These are phyloP conservation scores for Chytriomyces confervae DNA, from an alignment of 192 early-diverging fungal species.

Conservation along the genomic window DNA sequence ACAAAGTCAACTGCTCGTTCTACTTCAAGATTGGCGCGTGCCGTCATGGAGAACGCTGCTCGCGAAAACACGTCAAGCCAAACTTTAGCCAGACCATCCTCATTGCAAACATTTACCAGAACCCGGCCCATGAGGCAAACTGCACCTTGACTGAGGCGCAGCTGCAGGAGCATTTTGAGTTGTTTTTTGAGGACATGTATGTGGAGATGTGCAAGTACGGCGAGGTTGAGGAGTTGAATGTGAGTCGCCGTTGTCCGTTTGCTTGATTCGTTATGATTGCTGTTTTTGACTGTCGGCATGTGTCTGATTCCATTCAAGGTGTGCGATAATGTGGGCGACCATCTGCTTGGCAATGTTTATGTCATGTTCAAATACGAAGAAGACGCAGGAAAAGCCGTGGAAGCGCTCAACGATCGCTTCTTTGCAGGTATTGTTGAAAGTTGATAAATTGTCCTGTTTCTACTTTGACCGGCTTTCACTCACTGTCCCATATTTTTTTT, in stretches of 20 bases:
- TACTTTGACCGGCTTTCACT: background rate
- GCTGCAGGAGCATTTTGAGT: constrained; percentile 90
- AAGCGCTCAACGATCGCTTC: constrained; percentile 91
- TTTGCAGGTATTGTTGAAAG: constrained; percentile 71
- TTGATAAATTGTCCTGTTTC: background rate
- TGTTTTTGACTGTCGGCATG: background rate
- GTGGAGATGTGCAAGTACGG: constrained; percentile 95
- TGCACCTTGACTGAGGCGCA: constrained; percentile 70
- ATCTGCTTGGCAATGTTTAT: constrained; percentile 96
- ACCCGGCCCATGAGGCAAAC: constrained; percentile 72
- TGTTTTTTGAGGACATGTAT: constrained; percentile 97
- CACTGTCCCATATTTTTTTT: background rate
- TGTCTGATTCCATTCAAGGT: constrained; percentile 42
- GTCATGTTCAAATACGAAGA: constrained; percentile 88
- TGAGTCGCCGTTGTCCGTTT: constrained; percentile 12
- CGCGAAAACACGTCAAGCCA: constrained; percentile 96
- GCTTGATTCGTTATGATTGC: background rate
- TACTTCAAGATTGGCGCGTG: constrained; percentile 99
- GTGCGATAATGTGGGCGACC: constrained; percentile 98
- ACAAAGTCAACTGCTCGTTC: constrained; percentile 94
- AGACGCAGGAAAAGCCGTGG: constrained; percentile 90
- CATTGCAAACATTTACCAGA: constrained; percentile 93
- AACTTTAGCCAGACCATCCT: constrained; percentile 94
- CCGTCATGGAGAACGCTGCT: constrained; percentile 95
- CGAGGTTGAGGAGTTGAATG: constrained; percentile 94